Evolutionary conservation across 1,284 basidiomycete species (phyloP), one percentile per base, ranked within the genome.

Genomic region (Sporisorium iseilematis-ciliati): DNA sequence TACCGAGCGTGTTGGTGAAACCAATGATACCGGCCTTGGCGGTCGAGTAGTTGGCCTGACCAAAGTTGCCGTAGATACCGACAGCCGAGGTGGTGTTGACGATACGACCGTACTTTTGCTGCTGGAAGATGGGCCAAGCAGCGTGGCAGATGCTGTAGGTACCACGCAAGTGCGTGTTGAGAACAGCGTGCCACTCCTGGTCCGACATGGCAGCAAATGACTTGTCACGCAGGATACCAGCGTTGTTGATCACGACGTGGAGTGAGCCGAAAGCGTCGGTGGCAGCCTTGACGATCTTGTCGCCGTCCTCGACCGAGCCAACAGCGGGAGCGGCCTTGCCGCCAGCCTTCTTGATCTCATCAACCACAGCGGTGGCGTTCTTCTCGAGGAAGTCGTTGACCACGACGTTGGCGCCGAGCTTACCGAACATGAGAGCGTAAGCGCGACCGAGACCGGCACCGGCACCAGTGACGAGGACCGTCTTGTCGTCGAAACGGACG

Each of bases 91-190:
- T 91, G 29, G 95, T 98, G 57, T 93, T 97, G 64, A 99, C 89
- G 82, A 99, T 96, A 64, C 97, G 91, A 35, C 97, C 96, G 85
- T 92, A 98, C 87, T 95, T 95, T 85, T 99, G 97, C 87, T 96
- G 92, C 86, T 93, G 91, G 89, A 99, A 97, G 83, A 94, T 89
- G 4, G 96, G 95, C 97, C 95, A 99, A 40, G 94, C 93, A 14
- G 96, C 96, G 85, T 97, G 94, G 62, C 91, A 92, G 81, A 86
- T 78, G 53, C 83, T 90, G 77, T 88, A 90, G 18, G 89, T 89
- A 41, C 89, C 89, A 57, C 87, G 84, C 56, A 98, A 88, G 86
- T 98, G 95, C 31, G 98, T 91, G 62, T 91, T 90, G 75, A 97
- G 87, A 50, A 98, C 95, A 62, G 91, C 88, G 85, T 99, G 94